Evolutionary conservation across 495 filamentous ascomycete genomes (phyloP).

Genomic region (Talaromyces liani): DNA sequence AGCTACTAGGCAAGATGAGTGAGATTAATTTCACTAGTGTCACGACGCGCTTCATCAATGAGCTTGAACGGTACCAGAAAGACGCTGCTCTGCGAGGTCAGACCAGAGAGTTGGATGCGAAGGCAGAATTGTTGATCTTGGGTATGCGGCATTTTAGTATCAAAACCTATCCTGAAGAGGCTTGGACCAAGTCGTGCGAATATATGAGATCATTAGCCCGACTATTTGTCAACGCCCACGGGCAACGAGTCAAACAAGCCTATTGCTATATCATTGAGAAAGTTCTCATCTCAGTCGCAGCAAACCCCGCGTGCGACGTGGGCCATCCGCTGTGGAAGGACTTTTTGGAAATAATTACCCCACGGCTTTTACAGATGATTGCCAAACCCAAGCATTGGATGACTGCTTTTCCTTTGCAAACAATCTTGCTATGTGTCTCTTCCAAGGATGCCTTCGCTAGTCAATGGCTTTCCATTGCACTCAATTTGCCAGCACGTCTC

Average conservation of each 20-base stretch:
- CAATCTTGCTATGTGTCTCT: conserved; percentile 79
- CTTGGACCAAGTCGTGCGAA: conserved; percentile 80
- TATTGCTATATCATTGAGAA: conserved; percentile 89
- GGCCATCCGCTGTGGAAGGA: conserved; percentile 77
- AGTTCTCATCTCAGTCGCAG: conserved; percentile 80
- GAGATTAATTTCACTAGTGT: conserved; percentile 81
- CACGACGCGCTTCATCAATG: conserved; percentile 66
- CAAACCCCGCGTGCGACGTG: conserved; percentile 63
- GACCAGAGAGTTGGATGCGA: conserved; percentile 63
- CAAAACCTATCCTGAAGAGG: conserved; percentile 57
- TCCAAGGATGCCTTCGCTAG: conserved; percentile 71
- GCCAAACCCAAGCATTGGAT: conserved; percentile 87
- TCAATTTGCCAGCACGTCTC: conserved; percentile 64
- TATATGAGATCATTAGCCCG: conserved; percentile 75
- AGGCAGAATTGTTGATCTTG: conserved; percentile 73
- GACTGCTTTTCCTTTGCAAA: conserved; percentile 76
- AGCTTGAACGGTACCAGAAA: conserved; percentile 70
- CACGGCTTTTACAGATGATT: conserved; percentile 72
- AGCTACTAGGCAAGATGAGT: conserved; percentile 91
- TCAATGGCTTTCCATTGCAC: conserved; percentile 78
- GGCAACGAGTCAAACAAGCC: conserved; percentile 80
- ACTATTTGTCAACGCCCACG: conserved; percentile 76
- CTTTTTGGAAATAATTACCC: conserved; percentile 67
- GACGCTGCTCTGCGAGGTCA: conserved; percentile 60
- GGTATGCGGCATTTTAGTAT: conserved; percentile 87